These are phyloP conservation scores for Candida ovalis DNA, from an alignment of 805 yeast genomes.

Conservation along the genomic window DNA sequence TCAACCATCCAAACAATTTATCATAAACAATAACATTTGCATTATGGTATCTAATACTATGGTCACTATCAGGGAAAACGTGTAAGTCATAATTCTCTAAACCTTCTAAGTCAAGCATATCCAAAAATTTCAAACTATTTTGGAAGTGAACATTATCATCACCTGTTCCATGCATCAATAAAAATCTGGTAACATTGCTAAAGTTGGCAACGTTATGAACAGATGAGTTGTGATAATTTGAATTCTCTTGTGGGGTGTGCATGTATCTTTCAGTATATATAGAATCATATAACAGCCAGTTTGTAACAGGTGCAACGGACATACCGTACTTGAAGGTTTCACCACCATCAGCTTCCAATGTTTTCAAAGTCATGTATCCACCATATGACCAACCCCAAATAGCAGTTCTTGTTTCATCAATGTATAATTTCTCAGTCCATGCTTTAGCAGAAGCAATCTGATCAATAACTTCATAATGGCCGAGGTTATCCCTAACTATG, in stretches of 20 bases:
- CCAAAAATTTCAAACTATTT: constrained; percentile 75
- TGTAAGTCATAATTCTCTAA: constrained; percentile 83
- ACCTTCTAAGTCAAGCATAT: constrained; percentile 62
- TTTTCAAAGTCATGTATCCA: constrained; percentile 87
- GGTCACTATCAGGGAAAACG: constrained; percentile 81
- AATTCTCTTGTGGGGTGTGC: constrained; percentile 73
- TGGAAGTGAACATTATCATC: constrained; percentile 98
- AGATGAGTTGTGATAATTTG: constrained; percentile 49
- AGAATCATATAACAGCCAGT: constrained; percentile 89
- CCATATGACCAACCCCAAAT: constrained; percentile 99
- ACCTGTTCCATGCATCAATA: constrained; percentile 94
- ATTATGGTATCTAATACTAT: constrained; percentile 66
- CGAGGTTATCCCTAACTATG: constrained; percentile 76
- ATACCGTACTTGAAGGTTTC: constrained; percentile 79
- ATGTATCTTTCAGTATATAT: constrained; percentile 93
- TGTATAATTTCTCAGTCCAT: constrained; percentile 61
- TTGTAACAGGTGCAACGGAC: constrained; percentile 97
- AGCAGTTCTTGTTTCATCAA: constrained; percentile 66
- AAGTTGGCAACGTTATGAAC: constrained; percentile 57
- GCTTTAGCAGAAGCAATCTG: constrained; percentile 80
- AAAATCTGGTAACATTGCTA: constrained; percentile 57
- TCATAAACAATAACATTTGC: constrained; percentile 69
- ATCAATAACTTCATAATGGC: constrained; percentile 78
- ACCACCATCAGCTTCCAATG: constrained; percentile 77
- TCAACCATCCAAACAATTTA: constrained; percentile 61